Base-by-base conservation (phyloP, 2,329 filamentous ascomycete species). In the Alternaria viburni region DNA sequence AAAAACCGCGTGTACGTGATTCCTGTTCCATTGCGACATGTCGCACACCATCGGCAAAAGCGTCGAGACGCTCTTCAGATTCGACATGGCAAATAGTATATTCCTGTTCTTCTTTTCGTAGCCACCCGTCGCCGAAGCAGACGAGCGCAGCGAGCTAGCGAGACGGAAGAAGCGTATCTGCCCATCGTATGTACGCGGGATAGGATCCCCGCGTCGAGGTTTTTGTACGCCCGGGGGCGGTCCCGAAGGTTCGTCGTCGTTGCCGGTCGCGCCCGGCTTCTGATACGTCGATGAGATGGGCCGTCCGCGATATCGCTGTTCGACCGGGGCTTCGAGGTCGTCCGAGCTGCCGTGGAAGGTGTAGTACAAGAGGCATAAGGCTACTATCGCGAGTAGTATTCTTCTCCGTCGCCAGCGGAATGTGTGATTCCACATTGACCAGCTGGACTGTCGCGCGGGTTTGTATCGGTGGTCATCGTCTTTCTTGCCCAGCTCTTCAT, bases 31-130 rank as follows among this genome's bases (percentile, higher is more conserved):
- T 21, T 79, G 79, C 7, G 89, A 90, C 94, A 97, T 97, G 71
- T 92, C 88, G 79, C 96, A 98, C 6, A 94, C 93, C 75, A 97
- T 84, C 0, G 93, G 93, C 30, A 97, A 82, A 57, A 97, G 78
- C 30, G 87, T 86, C 0, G 92, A 86, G 15, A 89, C 88, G 74
- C 92, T 96, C 77, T 87, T 87, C 54, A 96, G 80, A 64, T 86
- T 93, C 0, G 92, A 90, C 4, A 91, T 89, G 5, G 90, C 90
- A 76, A 97, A 97, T 4, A 97, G 79, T 15, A 97, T 86, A 72
- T 93, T 93, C 54, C 86, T 86, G 73, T 91, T 92, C 41, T 81
- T 75, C 30, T 76, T 66, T 57, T 82, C 81, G 52, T 80, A 79
- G 5, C 89, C 89, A 25, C 82, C 81, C 0, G 87, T 88, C 19